Percentiles rank a stretch among this genome's conserved stretches.
These are phyloP conservation scores for Trifolium dubium DNA, from an alignment of 306 rosid species.

Conservation along the genomic window DNA sequence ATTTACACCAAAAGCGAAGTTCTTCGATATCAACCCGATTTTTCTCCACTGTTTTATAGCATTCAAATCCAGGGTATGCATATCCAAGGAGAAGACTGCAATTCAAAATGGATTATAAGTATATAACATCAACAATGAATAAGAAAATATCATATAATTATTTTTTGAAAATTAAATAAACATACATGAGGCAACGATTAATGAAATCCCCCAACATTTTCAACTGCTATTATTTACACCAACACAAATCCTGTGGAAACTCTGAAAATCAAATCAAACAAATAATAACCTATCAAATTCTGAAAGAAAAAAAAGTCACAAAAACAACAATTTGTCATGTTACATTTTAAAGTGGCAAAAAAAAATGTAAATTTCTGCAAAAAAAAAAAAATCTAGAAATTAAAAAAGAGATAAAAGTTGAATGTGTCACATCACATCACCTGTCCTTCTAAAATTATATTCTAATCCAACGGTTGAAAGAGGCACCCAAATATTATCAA, in stretches of 20 bases:
- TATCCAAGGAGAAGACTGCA: constrained; percentile 75
- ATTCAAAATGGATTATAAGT: constrained; percentile 1
- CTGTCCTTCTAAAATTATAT: constrained; percentile 21
- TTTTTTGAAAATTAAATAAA: neutral
- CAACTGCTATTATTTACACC: constrained; percentile 13
- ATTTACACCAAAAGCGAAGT: constrained; percentile 96
- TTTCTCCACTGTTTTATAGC: constrained; percentile 79
- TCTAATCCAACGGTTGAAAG: constrained; percentile 25
- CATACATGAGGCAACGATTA: constrained; percentile 78
- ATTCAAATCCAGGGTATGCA: constrained; percentile 93
- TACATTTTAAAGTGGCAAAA: neutral
- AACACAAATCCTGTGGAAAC: constrained; percentile 33
- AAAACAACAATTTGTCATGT: neutral
- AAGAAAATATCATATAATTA: neutral
- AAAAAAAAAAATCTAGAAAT: neutral
- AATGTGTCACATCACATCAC: constrained; percentile 31
- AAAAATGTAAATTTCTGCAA: neutral
- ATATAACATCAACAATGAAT: neutral
- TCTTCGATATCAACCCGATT: constrained; percentile 66
- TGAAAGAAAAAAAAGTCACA: neutral
- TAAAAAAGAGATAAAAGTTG: neutral
- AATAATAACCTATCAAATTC: constrained; percentile 6
- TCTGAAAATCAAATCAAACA: constrained; percentile 46
- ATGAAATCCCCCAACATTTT: constrained; percentile 86
- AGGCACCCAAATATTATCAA: constrained; percentile 44